Evolutionary conservation across 371 early-diverging fungal genomes (phyloP), one percentile per base, ranked within the genome.

Genomic region (Mucor saturninus): DNA sequence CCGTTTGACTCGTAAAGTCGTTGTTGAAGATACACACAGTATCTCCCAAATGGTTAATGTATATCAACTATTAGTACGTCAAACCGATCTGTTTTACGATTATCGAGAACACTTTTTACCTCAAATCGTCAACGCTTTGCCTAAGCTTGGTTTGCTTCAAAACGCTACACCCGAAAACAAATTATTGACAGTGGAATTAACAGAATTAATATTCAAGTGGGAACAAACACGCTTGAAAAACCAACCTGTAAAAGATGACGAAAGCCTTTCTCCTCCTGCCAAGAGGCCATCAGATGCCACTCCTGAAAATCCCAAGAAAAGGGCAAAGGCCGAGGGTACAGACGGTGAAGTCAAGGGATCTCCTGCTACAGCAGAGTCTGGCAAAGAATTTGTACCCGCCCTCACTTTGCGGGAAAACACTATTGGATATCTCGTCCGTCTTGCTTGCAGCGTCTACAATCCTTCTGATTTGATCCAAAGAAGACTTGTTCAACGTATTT

Each of bases 1-100:
- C 6, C 88, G 92, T 46, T 89, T 92, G 83, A 94, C 93, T 1
- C 89, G 93, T 46, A 91, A 90, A 52, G 88, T 95, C 14, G 83
- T 98, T 5, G 85, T 95, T 1, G 98, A 98, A 63, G 96, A 98
- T 59, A 91, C 92, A 0, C 92, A 96, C 59, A 91, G 89, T 61
- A 83, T 93, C 28, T 83, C 94, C 0, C 95, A 96, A 68, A 81
- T 96, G 59, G 85, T 95, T 39, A 89, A 92, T 54, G 89, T 98
- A 1, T 98, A 92, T 66, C 96, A 95, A 69, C 68, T 96, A 2
- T 78, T 99, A 29, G 89, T 95, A 0, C 89, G 93, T 2, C 95
- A 97, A 50, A 83, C 93, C 0, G 91, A 92, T 38, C 71, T 95
- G 32, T 98, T 97, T 74, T 98, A 92, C 72, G 89, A 91, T 15